Percentiles rank a stretch among this genome's conserved stretches.
Conservation (phyloP, 176 grass and related monocot species). For the Pontederia paniculata region DNA sequence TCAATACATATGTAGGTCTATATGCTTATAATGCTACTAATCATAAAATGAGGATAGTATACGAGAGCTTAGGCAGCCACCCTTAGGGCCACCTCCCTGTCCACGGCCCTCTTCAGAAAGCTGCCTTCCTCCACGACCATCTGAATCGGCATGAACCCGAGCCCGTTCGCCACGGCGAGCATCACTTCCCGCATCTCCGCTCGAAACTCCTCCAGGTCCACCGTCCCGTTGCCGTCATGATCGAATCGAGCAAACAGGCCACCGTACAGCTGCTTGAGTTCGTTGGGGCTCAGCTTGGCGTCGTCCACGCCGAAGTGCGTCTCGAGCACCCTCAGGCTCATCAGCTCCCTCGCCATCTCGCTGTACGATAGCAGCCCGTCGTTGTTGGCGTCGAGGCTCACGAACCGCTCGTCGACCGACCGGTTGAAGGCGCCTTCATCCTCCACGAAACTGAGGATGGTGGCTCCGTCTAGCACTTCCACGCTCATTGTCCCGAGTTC, state of each 20-base stretch:
- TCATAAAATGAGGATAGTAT: too few species aligned
- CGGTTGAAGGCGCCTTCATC: background rate
- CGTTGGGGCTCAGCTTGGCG: background rate
- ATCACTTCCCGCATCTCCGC: slow-evolving; percentile 83
- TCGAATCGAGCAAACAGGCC: slow-evolving; percentile 18
- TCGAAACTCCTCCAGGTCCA: slow-evolving; percentile 43
- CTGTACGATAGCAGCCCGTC: slow-evolving; percentile 21
- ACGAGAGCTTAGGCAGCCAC: background rate
- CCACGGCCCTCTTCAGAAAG: slow-evolving; percentile 17
- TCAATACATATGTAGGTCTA: too few species aligned
- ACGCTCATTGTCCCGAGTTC: background rate
- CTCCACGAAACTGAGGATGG: background rate
- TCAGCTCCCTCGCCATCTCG: slow-evolving; percentile 14
- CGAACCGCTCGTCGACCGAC: slow-evolving; percentile 14
- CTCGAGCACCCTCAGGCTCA: slow-evolving; percentile 26
- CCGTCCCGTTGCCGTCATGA: slow-evolving; percentile 20
- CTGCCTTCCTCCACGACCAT: slow-evolving; percentile 46
- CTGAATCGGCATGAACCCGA: slow-evolving; percentile 53
- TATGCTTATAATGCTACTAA: too few species aligned
- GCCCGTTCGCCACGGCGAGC: slow-evolving; percentile 62
- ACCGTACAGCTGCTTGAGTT: slow-evolving; percentile 3
- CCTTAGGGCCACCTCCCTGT: background rate
- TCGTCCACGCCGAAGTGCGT: slow-evolving; percentile 19
- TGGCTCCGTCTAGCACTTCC: background rate
- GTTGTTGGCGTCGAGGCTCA: slow-evolving; percentile 32